Percentiles rank a stretch among this genome's conserved stretches.
Conservation (phyloP, 2,329 filamentous ascomycete genomes). For the Cercospora sojina region DNA sequence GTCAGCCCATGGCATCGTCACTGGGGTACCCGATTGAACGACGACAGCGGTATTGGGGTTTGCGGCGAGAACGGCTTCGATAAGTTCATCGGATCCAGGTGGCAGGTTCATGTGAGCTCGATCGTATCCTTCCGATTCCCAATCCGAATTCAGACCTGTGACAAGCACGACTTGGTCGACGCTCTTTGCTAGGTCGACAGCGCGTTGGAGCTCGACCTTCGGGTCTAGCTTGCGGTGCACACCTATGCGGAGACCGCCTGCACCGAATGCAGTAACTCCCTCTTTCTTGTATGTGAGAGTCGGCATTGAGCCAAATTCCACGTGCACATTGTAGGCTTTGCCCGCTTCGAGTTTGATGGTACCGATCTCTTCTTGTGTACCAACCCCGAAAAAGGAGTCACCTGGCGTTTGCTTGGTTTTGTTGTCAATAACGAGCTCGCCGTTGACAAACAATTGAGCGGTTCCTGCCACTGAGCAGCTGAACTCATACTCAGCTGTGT, state of each 20-base stretch:
- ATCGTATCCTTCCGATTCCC: conserved; percentile 72
- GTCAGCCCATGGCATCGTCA: conserved; percentile 69
- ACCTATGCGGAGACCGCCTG: conserved; percentile 62
- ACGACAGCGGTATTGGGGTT: conserved; percentile 72
- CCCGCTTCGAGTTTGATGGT: conserved; percentile 58
- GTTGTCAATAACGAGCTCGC: conserved; percentile 63
- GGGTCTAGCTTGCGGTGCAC: conserved; percentile 57
- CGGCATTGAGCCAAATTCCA: conserved; percentile 64
- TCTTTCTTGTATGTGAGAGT: conserved; percentile 63
- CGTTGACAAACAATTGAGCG: conserved; percentile 64
- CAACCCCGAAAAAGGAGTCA: conserved; percentile 64
- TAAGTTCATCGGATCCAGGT: conserved; percentile 62
- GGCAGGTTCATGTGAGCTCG: conserved; percentile 61
- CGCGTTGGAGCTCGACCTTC: conserved; percentile 63
- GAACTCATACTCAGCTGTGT: conserved; percentile 63
- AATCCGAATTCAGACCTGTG: conserved; percentile 73
- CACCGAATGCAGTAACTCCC: conserved; percentile 64
- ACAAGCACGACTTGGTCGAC: conserved; percentile 77
- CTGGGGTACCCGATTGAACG: conserved; percentile 74
- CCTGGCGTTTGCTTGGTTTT: conserved; percentile 58
- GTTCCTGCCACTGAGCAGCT: conserved; percentile 66
- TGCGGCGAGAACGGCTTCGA: conserved; percentile 62
- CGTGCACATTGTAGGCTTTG: conserved; percentile 58
- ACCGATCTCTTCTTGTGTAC: conserved; percentile 63
- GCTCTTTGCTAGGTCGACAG: conserved; percentile 65